Percentiles rank a stretch among this genome's conserved stretches.
These are phyloP conservation scores for Termitomyces sp. DNA, from an alignment of 768 basidiomycete species.

Conservation along the genomic window DNA sequence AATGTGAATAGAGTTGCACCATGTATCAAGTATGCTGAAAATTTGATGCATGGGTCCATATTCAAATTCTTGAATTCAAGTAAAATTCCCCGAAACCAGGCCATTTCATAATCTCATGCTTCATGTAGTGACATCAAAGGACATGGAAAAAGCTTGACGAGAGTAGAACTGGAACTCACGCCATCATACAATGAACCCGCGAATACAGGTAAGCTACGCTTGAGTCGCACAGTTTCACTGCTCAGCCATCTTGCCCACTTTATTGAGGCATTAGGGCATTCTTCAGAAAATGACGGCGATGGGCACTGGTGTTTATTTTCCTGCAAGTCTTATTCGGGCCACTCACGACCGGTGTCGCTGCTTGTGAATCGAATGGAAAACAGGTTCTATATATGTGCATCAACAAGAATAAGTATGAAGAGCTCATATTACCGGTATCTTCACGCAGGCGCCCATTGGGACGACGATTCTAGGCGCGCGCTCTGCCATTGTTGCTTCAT, in stretches of 20 bases:
- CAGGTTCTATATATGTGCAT: conserved; percentile 24
- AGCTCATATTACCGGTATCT: not conserved
- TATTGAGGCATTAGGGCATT: too few species aligned
- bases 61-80: too few species aligned
- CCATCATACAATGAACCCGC: conserved; percentile 12
- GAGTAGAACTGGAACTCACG: conserved; percentile 17
- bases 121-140: too few species aligned
- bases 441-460: conserved; percentile 28
- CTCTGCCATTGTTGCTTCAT: conserved; percentile 64
- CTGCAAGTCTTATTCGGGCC: conserved; percentile 62
- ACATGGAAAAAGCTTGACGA: conserved; percentile 9
- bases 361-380: conserved; percentile 29
- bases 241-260: conserved; percentile 49
- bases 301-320: conserved; percentile 42
- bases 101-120: too few species aligned
- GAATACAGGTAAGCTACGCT: conserved; percentile 26
- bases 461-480: conserved; percentile 43
- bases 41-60: too few species aligned
- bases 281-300: conserved; percentile 29
- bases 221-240: conserved; percentile 44
- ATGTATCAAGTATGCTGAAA: not conserved
- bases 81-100: too few species aligned
- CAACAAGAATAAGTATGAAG: not conserved
- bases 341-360: conserved; percentile 60
- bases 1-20: too few species aligned